Evolutionary conservation across 2,329 filamentous ascomycete species (phyloP).

Genomic region (Bipolaris sorokiniana): DNA sequence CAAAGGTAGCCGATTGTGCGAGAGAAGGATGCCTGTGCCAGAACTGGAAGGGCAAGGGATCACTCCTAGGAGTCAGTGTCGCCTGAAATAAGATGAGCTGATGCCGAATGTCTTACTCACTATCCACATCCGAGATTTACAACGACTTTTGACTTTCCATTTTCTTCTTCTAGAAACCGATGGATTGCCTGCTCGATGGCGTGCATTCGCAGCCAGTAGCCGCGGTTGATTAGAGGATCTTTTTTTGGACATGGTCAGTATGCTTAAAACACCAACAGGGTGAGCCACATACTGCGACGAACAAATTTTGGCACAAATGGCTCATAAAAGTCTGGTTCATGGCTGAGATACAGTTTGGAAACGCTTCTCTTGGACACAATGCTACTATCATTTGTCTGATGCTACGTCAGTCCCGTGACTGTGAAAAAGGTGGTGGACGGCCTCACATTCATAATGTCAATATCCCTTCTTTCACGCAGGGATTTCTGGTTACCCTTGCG

Average conservation of each 20-base stretch:
- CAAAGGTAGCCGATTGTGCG: slow-evolving; percentile 68
- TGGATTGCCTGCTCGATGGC: slow-evolving; percentile 77
- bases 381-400: slow-evolving; percentile 80
- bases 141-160: slow-evolving; percentile 69
- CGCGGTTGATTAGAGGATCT: slow-evolving; percentile 85
- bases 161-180: slow-evolving; percentile 69
- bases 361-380: slow-evolving; percentile 93
- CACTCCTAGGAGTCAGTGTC: slow-evolving; percentile 60
- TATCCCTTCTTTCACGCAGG: slow-evolving; percentile 52
- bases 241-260: slow-evolving; percentile 3
- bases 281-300: slow-evolving; percentile 59
- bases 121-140: slow-evolving; percentile 90
- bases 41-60: slow-evolving; percentile 85
- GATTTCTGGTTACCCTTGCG: slow-evolving; percentile 25
- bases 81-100: neutral
- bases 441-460: slow-evolving; percentile 63
- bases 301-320: slow-evolving; percentile 87
- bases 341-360: slow-evolving; percentile 81
- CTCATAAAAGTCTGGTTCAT: slow-evolving; percentile 82
- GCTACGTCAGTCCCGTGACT: slow-evolving; percentile 48
- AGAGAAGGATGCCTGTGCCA: slow-evolving; percentile 68
- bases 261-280: neutral
- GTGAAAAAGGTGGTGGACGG: neutral
- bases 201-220: slow-evolving; percentile 85
- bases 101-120: slow-evolving; percentile 61